A percentile compares a stretch with the other conserved stretches of the same genome.
Conservation (phyloP, 768 basidiomycete species). For the Collybia mongolica region DNA sequence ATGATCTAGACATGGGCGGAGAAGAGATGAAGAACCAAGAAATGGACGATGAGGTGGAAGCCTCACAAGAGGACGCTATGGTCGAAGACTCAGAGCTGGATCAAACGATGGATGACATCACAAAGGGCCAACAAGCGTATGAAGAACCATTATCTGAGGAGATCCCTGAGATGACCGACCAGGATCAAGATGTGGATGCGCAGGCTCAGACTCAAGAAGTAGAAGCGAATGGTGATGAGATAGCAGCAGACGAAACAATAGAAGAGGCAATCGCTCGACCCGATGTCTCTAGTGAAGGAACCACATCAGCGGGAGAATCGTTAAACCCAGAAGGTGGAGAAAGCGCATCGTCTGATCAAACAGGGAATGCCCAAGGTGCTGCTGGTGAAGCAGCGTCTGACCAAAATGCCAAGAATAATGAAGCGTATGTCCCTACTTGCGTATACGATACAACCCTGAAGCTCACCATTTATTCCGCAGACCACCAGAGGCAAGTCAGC, state of each 20-base stretch:
- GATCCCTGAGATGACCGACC: slow-evolving; percentile 25
- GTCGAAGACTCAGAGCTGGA: slow-evolving; percentile 27
- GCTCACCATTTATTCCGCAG: slow-evolving; percentile 9
- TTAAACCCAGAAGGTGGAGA: slow-evolving; percentile 26
- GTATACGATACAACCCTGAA: background rate
- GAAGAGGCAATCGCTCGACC: slow-evolving; percentile 39
- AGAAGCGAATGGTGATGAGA: slow-evolving; percentile 21
- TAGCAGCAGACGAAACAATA: slow-evolving; percentile 19
- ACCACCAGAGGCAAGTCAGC: slow-evolving; percentile 15
- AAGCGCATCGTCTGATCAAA: slow-evolving; percentile 27
- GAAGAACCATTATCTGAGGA: slow-evolving; percentile 22
- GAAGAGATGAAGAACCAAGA: slow-evolving; percentile 26
- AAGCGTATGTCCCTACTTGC: slow-evolving; percentile 25
- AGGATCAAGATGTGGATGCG: slow-evolving; percentile 20
- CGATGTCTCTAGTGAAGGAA: slow-evolving; percentile 44
- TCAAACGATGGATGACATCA: slow-evolving; percentile 19
- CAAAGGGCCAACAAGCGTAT: slow-evolving; percentile 16
- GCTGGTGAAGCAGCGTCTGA: slow-evolving; percentile 26
- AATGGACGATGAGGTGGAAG: slow-evolving; percentile 28
- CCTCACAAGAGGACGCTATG: slow-evolving; percentile 22
- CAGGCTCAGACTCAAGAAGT: slow-evolving; percentile 20
- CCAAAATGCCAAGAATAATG: slow-evolving; percentile 24
- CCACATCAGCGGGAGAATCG: slow-evolving; percentile 28
- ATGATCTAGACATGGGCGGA: slow-evolving; percentile 32
- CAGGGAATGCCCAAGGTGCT: slow-evolving; percentile 25